phyloP scores from a whole-genome alignment of 768 basidiomycete species.

The Tulasnella sp. region DNA sequence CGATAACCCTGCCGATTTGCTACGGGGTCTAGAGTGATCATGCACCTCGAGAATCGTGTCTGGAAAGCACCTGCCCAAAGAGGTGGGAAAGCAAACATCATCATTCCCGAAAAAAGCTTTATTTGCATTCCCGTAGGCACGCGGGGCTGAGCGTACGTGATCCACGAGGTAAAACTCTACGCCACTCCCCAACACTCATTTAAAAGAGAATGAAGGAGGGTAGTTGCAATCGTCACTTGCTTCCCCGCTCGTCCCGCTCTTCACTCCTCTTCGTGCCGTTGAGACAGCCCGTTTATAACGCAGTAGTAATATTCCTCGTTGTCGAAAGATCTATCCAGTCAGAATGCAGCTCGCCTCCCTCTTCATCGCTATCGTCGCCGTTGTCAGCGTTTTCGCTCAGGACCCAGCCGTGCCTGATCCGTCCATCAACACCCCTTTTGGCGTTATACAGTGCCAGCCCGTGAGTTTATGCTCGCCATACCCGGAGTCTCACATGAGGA shows the following conservation, averaged over 20 bases:
- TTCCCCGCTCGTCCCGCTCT: neutral
- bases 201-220: neutral
- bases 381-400: conserved; percentile 9
- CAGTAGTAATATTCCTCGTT: neutral
- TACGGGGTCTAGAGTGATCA: neutral
- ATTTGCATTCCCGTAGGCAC: no score
- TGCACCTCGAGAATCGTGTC: no score
- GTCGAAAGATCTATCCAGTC: neutral
- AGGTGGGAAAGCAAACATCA: neutral
- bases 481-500: neutral
- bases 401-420: neutral
- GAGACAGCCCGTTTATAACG: neutral
- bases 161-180: no score
- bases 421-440: conserved; percentile 7
- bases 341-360: conserved; percentile 6
- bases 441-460: conserved; percentile 10
- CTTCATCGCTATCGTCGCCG: neutral
- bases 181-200: neutral
- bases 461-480: neutral
- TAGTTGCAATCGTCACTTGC: neutral
- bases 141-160: no score
- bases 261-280: neutral
- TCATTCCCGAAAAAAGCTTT: neutral
- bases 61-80: no score
- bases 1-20: neutral